A percentile compares a stretch with the other conserved stretches of the same genome.
Conservation (phyloP, 139 green algal species). For the Prasinococcaceae sp. region DNA sequence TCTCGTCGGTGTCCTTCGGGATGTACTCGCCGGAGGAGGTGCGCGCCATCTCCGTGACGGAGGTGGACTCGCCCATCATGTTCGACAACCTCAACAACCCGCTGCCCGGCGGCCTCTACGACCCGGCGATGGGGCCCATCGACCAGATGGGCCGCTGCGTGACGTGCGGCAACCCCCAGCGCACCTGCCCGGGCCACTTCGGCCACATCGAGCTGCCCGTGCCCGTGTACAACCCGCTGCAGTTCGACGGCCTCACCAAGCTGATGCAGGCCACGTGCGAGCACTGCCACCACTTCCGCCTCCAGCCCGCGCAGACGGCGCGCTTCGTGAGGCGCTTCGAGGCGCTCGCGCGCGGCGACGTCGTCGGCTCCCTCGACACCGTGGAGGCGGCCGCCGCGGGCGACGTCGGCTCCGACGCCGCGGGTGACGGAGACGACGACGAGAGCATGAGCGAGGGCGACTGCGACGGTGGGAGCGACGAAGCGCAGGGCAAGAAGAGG, state of each 20-base stretch:
- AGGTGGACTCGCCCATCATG: conserved; percentile 56
- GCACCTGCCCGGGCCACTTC: conserved; percentile 86
- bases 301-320: conserved; percentile 43
- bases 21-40: conserved; percentile 87
- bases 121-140: conserved; percentile 69
- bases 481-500: no score
- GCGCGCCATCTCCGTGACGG: conserved; percentile 60
- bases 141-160: conserved; percentile 24
- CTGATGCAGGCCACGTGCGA: conserved; percentile 71
- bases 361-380: no score
- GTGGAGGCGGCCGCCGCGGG: neutral
- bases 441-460: neutral
- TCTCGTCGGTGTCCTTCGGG: conserved; percentile 58
- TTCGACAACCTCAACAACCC: conserved; percentile 69
- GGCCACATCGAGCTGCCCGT: conserved; percentile 90
- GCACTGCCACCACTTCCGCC: conserved; percentile 77
- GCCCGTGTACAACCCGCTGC: conserved; percentile 91
- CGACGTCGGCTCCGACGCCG: neutral
- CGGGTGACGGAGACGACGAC: neutral
- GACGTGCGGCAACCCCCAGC: neutral
- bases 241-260: conserved; percentile 74
- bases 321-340: neutral
- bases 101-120: conserved; percentile 71
- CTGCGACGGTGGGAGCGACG: neutral
- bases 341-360: neutral